Evolutionary conservation across 2,329 filamentous ascomycete genomes (phyloP).

Genomic region (Ceratocystis albifundus): DNA sequence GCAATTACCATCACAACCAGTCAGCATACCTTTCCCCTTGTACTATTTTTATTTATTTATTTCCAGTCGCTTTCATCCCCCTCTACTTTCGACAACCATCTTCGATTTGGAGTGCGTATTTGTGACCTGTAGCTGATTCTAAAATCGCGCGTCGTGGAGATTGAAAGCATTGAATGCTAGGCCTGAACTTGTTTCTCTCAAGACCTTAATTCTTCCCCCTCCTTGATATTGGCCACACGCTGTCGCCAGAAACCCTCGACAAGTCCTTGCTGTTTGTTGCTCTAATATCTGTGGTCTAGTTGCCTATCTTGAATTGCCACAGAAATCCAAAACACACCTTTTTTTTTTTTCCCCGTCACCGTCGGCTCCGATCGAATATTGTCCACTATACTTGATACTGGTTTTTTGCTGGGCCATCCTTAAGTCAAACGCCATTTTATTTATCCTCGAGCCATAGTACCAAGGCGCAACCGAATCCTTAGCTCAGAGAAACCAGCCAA

Average conservation of each 20-base stretch:
- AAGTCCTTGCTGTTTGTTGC: background rate
- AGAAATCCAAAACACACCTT: background rate
- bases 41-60: background rate
- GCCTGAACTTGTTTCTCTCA: too few species aligned
- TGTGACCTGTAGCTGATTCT: too few species aligned
- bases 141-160: too few species aligned
- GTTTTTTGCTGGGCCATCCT: background rate
- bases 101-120: too few species aligned
- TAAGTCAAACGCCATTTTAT: background rate
- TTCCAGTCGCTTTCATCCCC: background rate
- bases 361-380: slow-evolving; percentile 9
- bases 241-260: too few species aligned
- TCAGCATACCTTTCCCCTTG: background rate
- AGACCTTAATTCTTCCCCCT: too few species aligned
- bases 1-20: background rate
- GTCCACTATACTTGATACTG: background rate
- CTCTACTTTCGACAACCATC: background rate
- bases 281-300: background rate
- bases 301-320: background rate
- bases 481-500: background rate
- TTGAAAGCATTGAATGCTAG: too few species aligned
- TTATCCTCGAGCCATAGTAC: background rate
- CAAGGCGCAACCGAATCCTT: background rate
- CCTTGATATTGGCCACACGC: too few species aligned
- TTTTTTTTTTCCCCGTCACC: background rate